A percentile compares a stretch with the other conserved stretches of the same genome.
phyloP scores from a whole-genome alignment of 495 filamentous ascomycete genomes.

The Cladorrhinum samala region DNA sequence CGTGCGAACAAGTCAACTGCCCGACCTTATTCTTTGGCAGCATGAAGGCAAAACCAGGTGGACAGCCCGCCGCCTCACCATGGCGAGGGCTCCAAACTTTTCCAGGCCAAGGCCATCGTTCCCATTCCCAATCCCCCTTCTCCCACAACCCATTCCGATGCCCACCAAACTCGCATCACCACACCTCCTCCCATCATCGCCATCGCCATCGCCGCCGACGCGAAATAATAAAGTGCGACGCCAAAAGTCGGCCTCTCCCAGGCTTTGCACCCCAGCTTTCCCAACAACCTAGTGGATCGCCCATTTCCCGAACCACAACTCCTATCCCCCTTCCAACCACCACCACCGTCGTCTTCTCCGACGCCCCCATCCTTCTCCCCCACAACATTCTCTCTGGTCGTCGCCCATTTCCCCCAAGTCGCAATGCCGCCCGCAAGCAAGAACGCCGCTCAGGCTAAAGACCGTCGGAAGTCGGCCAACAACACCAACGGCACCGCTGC shows the following conservation, averaged over 20 bases:
- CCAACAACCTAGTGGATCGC: conserved; percentile 26
- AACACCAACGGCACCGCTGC: conserved; percentile 1
- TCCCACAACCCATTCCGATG: conserved; percentile 21
- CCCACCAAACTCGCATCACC: conserved; percentile 23
- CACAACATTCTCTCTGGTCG: conserved; percentile 16
- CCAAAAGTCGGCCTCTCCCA: conserved; percentile 26
- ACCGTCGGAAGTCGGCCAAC: conserved; percentile 40
- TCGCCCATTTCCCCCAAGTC: conserved; percentile 6
- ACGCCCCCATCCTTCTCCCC: conserved; percentile 2
- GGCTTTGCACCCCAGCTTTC: conserved; percentile 13
- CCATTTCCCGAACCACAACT: conserved; percentile 19
- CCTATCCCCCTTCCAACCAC: conserved; percentile 4
- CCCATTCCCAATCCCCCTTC: conserved; percentile 3
- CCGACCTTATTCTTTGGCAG: conserved; percentile 33
- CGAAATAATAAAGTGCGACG: conserved; percentile 31
- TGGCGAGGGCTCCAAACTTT: conserved; percentile 32
- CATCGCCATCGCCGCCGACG: conserved; percentile 23
- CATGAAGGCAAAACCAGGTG: conserved; percentile 37
- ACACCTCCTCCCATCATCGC: conserved; percentile 20
- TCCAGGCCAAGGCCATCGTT: conserved; percentile 19
- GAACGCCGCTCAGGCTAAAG: conserved; percentile 34
- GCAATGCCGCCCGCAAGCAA: conserved; percentile 38
- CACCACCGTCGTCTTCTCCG: conserved; percentile 1
- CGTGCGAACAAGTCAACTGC: conserved; percentile 32
- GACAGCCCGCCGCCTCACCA: conserved; percentile 29